Evolutionary conservation across 192 early-diverging fungal species (phyloP).

Genomic region (Entrophospora sp.): DNA sequence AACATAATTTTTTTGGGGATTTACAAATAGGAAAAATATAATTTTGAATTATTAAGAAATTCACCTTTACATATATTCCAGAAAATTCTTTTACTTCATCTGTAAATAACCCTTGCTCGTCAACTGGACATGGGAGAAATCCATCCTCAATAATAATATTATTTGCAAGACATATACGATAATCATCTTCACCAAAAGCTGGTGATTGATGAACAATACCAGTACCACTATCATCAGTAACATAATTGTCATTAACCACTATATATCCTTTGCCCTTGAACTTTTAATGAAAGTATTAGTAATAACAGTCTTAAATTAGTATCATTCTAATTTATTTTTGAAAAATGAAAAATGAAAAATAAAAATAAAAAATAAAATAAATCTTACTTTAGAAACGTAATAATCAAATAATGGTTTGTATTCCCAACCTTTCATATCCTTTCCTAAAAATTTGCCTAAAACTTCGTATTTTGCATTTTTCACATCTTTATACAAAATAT

Average conservation of each 20-base stretch:
- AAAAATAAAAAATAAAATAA: not conserved
- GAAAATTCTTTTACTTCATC: conserved; percentile 66
- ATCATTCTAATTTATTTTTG: not conserved
- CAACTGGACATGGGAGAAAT: conserved; percentile 82
- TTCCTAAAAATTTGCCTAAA: conserved; percentile 67
- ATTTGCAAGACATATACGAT: conserved; percentile 79
- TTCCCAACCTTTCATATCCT: conserved; percentile 74
- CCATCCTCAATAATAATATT: conserved; percentile 77
- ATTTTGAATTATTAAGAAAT: too few species aligned
- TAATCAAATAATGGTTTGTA: conserved; percentile 90
- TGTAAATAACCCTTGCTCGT: conserved; percentile 78
- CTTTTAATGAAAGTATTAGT: conserved; percentile 32
- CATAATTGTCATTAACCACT: conserved; percentile 85
- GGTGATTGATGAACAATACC: conserved; percentile 98
- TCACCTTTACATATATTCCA: conserved; percentile 80
- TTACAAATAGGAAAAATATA: too few species aligned
- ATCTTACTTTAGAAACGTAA: conserved; percentile 35
- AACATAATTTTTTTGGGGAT: too few species aligned
- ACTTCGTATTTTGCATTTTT: conserved; percentile 93
- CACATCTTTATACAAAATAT: conserved; percentile 84
- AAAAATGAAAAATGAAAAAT: not conserved
- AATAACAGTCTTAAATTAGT: too few species aligned
- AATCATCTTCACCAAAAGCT: conserved; percentile 99
- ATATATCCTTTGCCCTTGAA: conserved; percentile 76
- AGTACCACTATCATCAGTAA: conserved; percentile 88